Base-by-base conservation (phyloP, 176 grass and related monocot genomes). In the Neostapfia colusana region DNA sequence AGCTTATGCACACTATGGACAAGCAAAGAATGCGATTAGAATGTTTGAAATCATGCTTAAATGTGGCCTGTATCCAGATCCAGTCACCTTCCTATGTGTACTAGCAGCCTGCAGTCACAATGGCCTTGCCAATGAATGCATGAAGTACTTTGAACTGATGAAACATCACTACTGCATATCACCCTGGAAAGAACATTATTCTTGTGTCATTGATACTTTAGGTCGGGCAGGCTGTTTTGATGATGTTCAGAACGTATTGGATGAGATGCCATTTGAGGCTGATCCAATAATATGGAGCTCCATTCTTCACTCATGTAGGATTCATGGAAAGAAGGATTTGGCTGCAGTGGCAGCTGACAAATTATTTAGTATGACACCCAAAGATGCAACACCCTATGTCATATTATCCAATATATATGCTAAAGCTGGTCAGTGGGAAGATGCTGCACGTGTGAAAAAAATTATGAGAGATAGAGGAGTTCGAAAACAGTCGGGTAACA, bases 341-440 rank as follows among this genome's bases (percentile, higher is more conserved):
- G 94, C 80, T 46, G 78, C 64, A 84, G 37, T 73, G 26, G 94
- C 91, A 65, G 88, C 90, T 83, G 90, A 91, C 31, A 97, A 97
- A 55, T 72, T 97, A 41, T 93, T 97, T 50, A 41, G 41, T 65
- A 84, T 91, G 79, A 58, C 69, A 10, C 82, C 84, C 34, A 89
- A 85, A 77, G 90, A 93, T 21, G 76, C 86, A 12, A 78, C 88
- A 21, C 71, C 89, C 12, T 97, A 87, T 41, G 83, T 97, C 40
- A 89, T 89, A 76, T 59, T 89, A 59, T 93, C 94, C 74, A 97
- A 93, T 72, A 84, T 97, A 57, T 91, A 97, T 85, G 94, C 94
- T 53, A 97, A 87, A 83, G 83, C 86, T 36, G 84, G 91, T 67
- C 77, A 72, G 50, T 97, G 94, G 94, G 86, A 93, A 89, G 85